Base-by-base conservation (phyloP, 1,284 basidiomycete species). In the Austroboletus niveus region DNA sequence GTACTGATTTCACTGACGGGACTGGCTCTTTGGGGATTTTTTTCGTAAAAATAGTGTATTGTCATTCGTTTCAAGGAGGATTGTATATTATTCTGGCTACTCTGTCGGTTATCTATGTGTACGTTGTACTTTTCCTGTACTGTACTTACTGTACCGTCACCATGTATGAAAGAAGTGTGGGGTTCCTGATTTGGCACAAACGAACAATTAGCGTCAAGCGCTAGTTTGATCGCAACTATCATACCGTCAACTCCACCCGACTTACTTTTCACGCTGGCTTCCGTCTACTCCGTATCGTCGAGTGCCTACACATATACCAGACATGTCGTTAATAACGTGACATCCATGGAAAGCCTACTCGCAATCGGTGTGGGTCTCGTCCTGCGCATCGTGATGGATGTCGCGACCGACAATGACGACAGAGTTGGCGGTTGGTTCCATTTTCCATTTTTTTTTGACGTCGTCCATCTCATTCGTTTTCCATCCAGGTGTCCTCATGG, bases 21-120 rank as follows among this genome's bases (percentile, higher is more conserved):
- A 47, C 64, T 87, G 47, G 81, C 85, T 6, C 61, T 79, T 35
- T 84, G 81, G 82, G 80, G 79, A 15, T 75, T 79, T 56, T 59
- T 69, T 24, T 49, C 57, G 36, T 68, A 54, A 60, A 51, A 20
- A 22, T 29, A 34, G 6, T 42, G 30, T 29, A 32, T 27, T 45
- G 36, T 35, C 42, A 12, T 34, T 42, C 9, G 6, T 20, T 40
- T 9, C 12, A 24, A 8, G 31, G 14, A 49, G 5, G 15, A 8
- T 9, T 2, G 15, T 30, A 17, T 24, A 24, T 24, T 24, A 24
- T 24, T 24, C 22, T 24, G 22, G 22, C 22, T 40, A 29, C 22
- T 44, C 30, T 30, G n/a, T n/a, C 11, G 35, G 22, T 41, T 41
- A 24, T 24, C 20, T 17, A n/a, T 41, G 20, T 40, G 14, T 40